Base-by-base conservation (phyloP, 306 rosid genomes). In the Casuarina glauca region DNA sequence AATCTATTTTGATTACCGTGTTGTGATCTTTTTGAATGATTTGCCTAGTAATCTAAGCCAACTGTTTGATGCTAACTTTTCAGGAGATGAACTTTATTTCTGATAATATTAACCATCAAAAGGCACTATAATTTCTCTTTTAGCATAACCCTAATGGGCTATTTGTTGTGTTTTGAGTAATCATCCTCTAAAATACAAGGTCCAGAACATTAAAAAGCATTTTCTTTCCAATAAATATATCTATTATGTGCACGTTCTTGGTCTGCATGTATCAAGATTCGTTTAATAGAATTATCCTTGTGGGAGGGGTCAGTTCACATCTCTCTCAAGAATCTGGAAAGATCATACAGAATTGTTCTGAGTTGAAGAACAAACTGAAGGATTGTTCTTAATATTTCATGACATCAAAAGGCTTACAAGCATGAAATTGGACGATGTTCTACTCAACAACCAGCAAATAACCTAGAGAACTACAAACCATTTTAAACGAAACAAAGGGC, bases 291-390 rank as follows among this genome's bases (percentile, higher is more conserved):
- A 92, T 94, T 76, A 94, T 94, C 44, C 83, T 94, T 97, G 98
- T 94, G 98, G 98, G 98, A 94, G 81, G 98, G 98, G 79, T 94
- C 98, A 43, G 97, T 94, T 62, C 93, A 94, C 78, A 92, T 94
- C 80, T 92, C 92, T 82, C 98, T 94, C 82, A 55, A 86, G 94
- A 85, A 88, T 20, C 26, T 20, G 26, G 26, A 20, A 20, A 20
- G 26, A 20, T 20, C 26, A 20, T 20, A 20, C 26, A 20, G 26
- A 20, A 20, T 20, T 20, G 26, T 20, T 20, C 26, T 20, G 26
- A 20, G 26, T 20, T 20, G 26, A 20, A 20, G 26, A 20, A 20
- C 26, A 20, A 20, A 20, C 26, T 20, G 0, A 20, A 20, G 26
- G 26, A 20, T 20, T 20, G 26, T 20, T 20, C 26, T 0, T 20